These are phyloP conservation scores for Aureobasidium sp. DNA, from an alignment of 2,329 filamentous ascomycete genomes.

Conservation along the genomic window DNA sequence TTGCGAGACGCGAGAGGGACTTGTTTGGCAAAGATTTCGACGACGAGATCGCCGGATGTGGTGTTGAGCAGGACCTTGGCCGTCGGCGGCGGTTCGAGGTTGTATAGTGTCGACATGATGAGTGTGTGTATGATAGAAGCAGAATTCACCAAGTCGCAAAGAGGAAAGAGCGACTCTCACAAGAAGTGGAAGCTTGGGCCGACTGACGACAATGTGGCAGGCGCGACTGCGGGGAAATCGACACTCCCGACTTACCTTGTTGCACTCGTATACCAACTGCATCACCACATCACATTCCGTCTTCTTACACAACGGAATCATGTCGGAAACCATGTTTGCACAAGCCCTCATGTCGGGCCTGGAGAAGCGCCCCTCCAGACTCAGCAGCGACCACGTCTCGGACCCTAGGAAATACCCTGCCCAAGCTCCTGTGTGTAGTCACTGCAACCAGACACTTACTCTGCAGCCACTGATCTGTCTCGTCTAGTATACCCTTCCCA, in stretches of 20 bases:
- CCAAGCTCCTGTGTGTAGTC: conserved; percentile 58
- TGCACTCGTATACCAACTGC: neutral
- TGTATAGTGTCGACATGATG: conserved; percentile 84
- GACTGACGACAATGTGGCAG: neutral
- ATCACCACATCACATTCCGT: neutral
- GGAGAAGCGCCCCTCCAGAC: conserved; percentile 69
- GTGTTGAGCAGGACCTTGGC: conserved; percentile 88
- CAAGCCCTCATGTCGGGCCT: conserved; percentile 74
- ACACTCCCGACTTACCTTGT: neutral
- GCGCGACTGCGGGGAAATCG: neutral
- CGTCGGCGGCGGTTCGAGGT: conserved; percentile 88
- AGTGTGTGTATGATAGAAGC: conserved; percentile 11
- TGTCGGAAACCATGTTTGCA: conserved; percentile 66
- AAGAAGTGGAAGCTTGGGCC: conserved; percentile 10
- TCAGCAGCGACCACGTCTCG: conserved; percentile 84
- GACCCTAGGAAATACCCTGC: conserved; percentile 72
- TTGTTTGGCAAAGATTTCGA: conserved; percentile 94
- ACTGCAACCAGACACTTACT: neutral
- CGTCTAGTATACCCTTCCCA: conserved; percentile 61
- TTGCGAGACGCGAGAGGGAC: conserved; percentile 86
- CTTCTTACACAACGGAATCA: conserved; percentile 5
- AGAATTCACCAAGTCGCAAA: neutral
- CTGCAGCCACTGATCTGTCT: neutral
- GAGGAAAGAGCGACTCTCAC: neutral
- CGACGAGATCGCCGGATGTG: conserved; percentile 75